A percentile compares a stretch with the other conserved stretches of the same genome.
phyloP scores from a whole-genome alignment of 257 asterid species.

The Ocimum tenuiflorum region DNA sequence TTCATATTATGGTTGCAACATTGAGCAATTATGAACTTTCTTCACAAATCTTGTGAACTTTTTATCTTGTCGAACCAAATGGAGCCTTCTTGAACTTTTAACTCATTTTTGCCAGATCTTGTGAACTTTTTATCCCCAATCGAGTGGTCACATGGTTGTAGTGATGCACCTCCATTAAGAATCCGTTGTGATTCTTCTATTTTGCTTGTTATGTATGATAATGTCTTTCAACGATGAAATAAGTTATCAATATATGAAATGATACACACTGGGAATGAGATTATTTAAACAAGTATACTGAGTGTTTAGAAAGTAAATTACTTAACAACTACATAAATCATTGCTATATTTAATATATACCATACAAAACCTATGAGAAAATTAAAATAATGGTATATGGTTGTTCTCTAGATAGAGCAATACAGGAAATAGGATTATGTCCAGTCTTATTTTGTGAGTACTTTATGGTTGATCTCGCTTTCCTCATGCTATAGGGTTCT shows the following conservation, averaged over 20 bases:
- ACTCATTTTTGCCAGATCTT: background rate
- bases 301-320: no score
- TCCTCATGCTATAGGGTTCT: no score
- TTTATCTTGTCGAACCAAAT: no score
- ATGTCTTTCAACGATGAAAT: background rate
- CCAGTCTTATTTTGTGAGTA: background rate
- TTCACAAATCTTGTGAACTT: no score
- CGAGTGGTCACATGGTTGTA: background rate
- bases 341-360: no score
- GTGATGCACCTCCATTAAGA: background rate
- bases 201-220: background rate
- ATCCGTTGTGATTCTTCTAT: background rate
- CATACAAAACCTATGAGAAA: no score
- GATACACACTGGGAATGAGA: no score
- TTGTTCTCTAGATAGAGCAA: background rate
- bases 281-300: no score
- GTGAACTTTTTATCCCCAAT: background rate
- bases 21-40: background rate
- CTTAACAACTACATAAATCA: no score
- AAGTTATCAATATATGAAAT: no score
- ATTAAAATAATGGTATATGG: background rate
- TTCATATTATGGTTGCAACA: background rate
- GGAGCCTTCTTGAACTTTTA: no score
- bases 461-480: background rate
- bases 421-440: background rate